Percentiles rank a stretch among this genome's conserved stretches.
These are phyloP conservation scores for Nemania diffusa DNA, from an alignment of 2,329 filamentous ascomycete genomes.

Conservation along the genomic window DNA sequence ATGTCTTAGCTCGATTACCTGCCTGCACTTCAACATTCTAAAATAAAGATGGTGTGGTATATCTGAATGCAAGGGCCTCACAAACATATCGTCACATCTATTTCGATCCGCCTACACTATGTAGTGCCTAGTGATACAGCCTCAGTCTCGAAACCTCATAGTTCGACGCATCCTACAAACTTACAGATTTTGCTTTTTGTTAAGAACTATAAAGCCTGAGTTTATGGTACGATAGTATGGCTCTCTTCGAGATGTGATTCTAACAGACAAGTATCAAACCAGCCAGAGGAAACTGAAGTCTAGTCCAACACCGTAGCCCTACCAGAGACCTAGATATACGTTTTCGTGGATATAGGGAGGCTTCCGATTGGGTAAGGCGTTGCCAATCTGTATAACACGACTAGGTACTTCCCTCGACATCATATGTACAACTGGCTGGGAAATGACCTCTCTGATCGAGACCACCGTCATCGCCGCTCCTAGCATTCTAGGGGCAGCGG, in stretches of 20 bases:
- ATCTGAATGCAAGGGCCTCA: background rate
- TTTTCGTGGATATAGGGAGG: background rate
- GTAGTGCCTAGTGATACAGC: background rate
- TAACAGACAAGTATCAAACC: background rate
- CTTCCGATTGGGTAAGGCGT: background rate
- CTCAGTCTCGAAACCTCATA: background rate
- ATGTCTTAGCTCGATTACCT: background rate
- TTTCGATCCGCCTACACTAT: background rate
- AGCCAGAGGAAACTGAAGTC: background rate
- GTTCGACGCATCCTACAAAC: background rate
- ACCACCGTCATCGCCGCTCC: constrained; percentile 8
- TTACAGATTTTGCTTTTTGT: background rate
- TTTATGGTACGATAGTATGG: background rate
- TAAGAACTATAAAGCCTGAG: background rate
- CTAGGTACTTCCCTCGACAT: background rate
- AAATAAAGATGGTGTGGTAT: background rate
- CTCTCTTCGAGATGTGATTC: background rate
- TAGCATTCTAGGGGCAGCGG: constrained; percentile 5
- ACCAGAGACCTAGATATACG: constrained; percentile 8
- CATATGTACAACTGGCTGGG: background rate
- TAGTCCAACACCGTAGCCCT: background rate
- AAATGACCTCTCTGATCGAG: constrained; percentile 22
- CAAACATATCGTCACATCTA: background rate
- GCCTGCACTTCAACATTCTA: background rate
- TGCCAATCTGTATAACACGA: background rate